Evolutionary conservation across 2,329 filamentous ascomycete genomes (phyloP).

Genomic region (Curvularia spicifera): DNA sequence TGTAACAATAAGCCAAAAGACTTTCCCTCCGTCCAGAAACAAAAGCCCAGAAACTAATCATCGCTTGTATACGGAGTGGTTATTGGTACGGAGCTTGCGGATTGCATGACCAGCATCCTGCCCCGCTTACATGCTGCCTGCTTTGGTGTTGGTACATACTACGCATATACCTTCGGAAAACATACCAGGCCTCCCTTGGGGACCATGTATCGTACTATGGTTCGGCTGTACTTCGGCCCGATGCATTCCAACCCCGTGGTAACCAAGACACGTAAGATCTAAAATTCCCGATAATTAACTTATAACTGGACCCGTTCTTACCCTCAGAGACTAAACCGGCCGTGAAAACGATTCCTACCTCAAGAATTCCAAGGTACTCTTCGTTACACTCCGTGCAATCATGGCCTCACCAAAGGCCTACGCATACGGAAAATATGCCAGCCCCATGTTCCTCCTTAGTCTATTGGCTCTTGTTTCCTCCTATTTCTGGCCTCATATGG

Average conservation of each 20-base stretch:
- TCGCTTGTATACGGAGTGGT: too few species aligned
- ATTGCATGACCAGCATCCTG: too few species aligned
- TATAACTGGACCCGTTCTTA: not conserved
- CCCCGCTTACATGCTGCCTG: too few species aligned
- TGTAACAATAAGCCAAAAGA: too few species aligned
- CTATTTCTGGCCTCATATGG: not conserved
- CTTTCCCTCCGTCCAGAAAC: too few species aligned
- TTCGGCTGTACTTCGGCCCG: not conserved
- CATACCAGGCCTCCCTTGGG: too few species aligned
- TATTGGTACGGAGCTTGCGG: too few species aligned
- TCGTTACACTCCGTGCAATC: not conserved
- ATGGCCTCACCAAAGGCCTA: not conserved
- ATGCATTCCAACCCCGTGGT: not conserved
- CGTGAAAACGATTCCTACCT: not conserved
- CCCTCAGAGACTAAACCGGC: not conserved
- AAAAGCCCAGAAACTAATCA: too few species aligned
- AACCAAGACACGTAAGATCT: not conserved
- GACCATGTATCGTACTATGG: too few species aligned
- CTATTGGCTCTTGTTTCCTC: not conserved
- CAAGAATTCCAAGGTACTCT: not conserved
- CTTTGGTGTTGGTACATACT: too few species aligned
- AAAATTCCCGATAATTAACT: not conserved
- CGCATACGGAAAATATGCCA: not conserved
- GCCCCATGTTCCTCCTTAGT: not conserved
- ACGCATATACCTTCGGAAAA: too few species aligned